A percentile compares a stretch with the other conserved stretches of the same genome.
These are phyloP conservation scores for Lachancea cidri DNA, from an alignment of 805 yeast genomes.

Conservation along the genomic window DNA sequence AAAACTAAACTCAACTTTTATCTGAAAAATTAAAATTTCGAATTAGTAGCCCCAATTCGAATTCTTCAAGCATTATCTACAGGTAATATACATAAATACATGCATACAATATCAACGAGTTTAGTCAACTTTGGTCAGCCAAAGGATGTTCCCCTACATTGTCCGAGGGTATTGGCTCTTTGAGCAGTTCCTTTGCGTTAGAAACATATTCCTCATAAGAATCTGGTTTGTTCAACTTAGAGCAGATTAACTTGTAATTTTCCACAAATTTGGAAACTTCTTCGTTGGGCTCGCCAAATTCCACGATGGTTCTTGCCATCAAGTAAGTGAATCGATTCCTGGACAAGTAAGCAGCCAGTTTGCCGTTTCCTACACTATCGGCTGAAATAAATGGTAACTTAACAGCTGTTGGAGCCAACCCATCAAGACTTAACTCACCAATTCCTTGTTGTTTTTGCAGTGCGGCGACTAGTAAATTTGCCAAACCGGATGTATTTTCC, in stretches of 20 bases:
- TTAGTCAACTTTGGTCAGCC: slow-evolving; percentile 1
- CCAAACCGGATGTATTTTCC: slow-evolving; percentile 23
- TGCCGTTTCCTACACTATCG: slow-evolving; percentile 8
- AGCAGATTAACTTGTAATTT: slow-evolving; percentile 9
- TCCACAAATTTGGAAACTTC: slow-evolving; percentile 12
- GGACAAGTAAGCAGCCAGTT: slow-evolving; percentile 11
- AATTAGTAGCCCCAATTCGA: no score
- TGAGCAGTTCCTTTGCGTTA: slow-evolving; percentile 3
- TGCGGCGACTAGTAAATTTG: slow-evolving; percentile 16
- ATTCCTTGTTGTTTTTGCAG: slow-evolving; percentile 18
- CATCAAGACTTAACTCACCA: slow-evolving; percentile 7
- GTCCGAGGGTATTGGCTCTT: slow-evolving; percentile 1
- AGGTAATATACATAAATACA: neutral
- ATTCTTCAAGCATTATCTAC: no score
- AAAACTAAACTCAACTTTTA: no score
- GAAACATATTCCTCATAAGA: slow-evolving; percentile 10
- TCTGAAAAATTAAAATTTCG: no score
- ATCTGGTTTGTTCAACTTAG: slow-evolving; percentile 7
- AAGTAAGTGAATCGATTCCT: slow-evolving; percentile 21
- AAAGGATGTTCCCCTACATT: slow-evolving; percentile 4
- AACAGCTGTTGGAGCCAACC: slow-evolving; percentile 9
- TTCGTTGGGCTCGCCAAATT: slow-evolving; percentile 12
- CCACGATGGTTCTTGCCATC: slow-evolving; percentile 16
- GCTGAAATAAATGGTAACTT: slow-evolving; percentile 10
- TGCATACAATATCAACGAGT: neutral